These are phyloP conservation scores for Henckelia pumila DNA, from an alignment of 257 asterid genomes.

Conservation along the genomic window DNA sequence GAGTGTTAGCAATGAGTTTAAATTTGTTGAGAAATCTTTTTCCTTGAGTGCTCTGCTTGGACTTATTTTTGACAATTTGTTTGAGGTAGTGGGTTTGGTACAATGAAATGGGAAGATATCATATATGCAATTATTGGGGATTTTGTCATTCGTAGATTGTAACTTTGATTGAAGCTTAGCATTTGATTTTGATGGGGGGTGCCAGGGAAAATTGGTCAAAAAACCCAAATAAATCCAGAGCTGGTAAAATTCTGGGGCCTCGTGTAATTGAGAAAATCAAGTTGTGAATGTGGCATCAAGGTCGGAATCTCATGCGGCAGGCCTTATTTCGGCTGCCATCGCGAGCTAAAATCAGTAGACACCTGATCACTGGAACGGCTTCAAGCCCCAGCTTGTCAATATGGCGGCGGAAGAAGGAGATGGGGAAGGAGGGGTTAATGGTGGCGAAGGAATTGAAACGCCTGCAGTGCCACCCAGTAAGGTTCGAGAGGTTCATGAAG, in stretches of 20 bases:
- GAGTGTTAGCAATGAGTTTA: background rate
- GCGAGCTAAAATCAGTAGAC: conserved; percentile 20
- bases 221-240: no score
- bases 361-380: conserved; percentile 37
- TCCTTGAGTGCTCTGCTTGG: background rate
- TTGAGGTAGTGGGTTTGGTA: no score
- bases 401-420: conserved; percentile 97
- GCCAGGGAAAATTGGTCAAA: no score
- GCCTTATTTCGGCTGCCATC: conserved; percentile 24
- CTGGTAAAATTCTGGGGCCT: background rate
- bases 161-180: background rate
- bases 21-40: background rate
- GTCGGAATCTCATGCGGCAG: conserved; percentile 35
- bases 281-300: conserved; percentile 43
- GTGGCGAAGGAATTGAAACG: conserved; percentile 94
- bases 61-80: background rate
- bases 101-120: background rate
- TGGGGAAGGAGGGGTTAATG: conserved; percentile 88
- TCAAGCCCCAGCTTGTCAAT: conserved; percentile 69
- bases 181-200: no score
- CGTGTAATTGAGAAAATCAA: background rate
- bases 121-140: background rate
- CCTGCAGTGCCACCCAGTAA: conserved; percentile 53
- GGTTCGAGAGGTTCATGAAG: conserved; percentile 73
- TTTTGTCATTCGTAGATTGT: background rate